phyloP scores from a whole-genome alignment of 1,284 basidiomycete genomes.

The Cystobasidiaceae sp. region DNA sequence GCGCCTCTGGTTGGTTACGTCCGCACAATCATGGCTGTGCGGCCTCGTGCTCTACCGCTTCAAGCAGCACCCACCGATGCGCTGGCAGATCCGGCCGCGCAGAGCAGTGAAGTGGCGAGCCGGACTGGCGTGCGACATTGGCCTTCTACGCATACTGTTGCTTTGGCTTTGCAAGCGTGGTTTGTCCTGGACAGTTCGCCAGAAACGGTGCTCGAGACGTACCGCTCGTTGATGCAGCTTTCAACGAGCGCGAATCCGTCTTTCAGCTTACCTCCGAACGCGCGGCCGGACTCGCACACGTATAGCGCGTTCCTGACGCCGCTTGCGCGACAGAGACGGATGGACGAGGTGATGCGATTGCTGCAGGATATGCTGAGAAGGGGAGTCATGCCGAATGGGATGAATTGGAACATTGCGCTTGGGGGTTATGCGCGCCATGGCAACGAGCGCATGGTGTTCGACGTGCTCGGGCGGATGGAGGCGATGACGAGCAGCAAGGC shows the following conservation, averaged over 20 bases:
- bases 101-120: too few species aligned
- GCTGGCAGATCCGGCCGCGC: too few species aligned
- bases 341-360: neutral
- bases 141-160: constrained; percentile 14
- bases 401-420: constrained; percentile 22
- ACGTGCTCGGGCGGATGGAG: neutral
- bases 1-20: neutral
- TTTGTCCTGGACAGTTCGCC: neutral
- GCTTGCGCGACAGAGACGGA: neutral
- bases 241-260: neutral
- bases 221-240: neutral
- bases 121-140: neutral
- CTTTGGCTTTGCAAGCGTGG: constrained; percentile 6
- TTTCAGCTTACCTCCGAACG: neutral
- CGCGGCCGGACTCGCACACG: constrained; percentile 9
- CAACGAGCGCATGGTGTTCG: neutral
- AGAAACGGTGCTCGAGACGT: constrained; percentile 1
- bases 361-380: constrained; percentile 16
- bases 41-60: neutral
- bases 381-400: constrained; percentile 3
- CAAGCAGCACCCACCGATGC: too few species aligned
- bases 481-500: neutral
- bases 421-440: constrained; percentile 6
- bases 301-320: constrained; percentile 4
- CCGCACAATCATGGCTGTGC: neutral